Conservation (phyloP, 192 early-diverging fungal species). For the Lobulomyces angularis region DNA sequence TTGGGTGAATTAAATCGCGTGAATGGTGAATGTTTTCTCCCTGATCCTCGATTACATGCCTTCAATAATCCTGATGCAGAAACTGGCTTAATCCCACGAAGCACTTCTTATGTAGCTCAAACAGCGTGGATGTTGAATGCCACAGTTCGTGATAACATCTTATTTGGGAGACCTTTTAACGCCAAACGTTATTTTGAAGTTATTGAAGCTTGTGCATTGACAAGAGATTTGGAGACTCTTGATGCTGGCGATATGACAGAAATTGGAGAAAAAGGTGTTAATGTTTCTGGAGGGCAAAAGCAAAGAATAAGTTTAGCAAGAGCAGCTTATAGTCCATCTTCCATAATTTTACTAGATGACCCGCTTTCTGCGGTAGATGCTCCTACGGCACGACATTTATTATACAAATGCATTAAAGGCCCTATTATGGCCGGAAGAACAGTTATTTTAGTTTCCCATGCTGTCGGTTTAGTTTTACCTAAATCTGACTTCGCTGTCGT, state of each 20-base stretch:
- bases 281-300: conserved; percentile 25
- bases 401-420: conserved; percentile 61
- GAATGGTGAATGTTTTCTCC: background rate
- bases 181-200: conserved; percentile 64
- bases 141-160: conserved; percentile 56
- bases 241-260: conserved; percentile 81
- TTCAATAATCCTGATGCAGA: conserved; percentile 6
- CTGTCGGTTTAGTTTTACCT: conserved; percentile 26
- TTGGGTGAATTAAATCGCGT: conserved; percentile 43
- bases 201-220: conserved; percentile 71
- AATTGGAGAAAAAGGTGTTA: conserved; percentile 56
- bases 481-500: conserved; percentile 23
- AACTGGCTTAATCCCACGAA: too few relatives aligned
- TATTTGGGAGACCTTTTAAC: conserved; percentile 69
- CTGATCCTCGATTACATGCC: conserved; percentile 2
- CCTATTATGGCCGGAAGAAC: conserved; percentile 63
- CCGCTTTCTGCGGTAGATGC: conserved; percentile 79
- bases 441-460: conserved; percentile 80
- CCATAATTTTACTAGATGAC: conserved; percentile 55
- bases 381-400: conserved; percentile 79
- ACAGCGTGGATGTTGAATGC: conserved; percentile 50
- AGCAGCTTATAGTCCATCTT: conserved; percentile 44
- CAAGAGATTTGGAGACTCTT: conserved; percentile 71
- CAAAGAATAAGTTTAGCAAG: conserved; percentile 33
- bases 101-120: conserved; percentile 75